Conservation (phyloP, 495 filamentous ascomycete species). For the Hypoxylon lenormandii region DNA sequence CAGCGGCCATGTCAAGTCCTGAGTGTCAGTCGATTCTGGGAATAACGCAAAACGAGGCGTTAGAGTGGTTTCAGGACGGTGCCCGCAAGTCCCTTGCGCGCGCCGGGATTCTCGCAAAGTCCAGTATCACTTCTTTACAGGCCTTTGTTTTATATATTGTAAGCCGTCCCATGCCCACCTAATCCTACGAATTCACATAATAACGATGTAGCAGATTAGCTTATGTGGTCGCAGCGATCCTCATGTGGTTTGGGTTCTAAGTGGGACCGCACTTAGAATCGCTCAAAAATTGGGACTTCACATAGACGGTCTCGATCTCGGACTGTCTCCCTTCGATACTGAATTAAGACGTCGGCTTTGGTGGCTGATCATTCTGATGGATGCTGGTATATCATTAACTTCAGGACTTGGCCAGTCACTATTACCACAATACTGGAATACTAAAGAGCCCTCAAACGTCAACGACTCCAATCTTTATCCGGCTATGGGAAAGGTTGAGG, state of each 20-base stretch:
- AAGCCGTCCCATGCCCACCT: too few species aligned
- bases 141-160: conserved; percentile 68
- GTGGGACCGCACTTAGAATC: conserved; percentile 57
- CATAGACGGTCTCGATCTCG: conserved; percentile 65
- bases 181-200: too few species aligned
- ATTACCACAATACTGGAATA: too few species aligned
- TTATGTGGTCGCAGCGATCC: too few species aligned
- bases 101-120: conserved; percentile 60
- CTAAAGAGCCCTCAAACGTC: not conserved
- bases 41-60: too few species aligned
- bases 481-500: too few species aligned
- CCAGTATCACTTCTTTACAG: conserved; percentile 68
- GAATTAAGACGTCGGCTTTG: conserved; percentile 72
- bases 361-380: conserved; percentile 64
- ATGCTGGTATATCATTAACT: not conserved
- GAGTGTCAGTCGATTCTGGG: too few species aligned
- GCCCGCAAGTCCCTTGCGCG: too few species aligned
- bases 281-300: conserved; percentile 48
- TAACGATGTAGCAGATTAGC: too few species aligned
- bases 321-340: conserved; percentile 68
- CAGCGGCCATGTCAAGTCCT: conserved; percentile 52
- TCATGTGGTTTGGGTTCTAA: conserved; percentile 54
- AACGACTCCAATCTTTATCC: not conserved
- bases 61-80: too few species aligned
- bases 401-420: not conserved